phyloP scores from a whole-genome alignment of 1,284 basidiomycete genomes.

The Rhodotorula sp. region DNA sequence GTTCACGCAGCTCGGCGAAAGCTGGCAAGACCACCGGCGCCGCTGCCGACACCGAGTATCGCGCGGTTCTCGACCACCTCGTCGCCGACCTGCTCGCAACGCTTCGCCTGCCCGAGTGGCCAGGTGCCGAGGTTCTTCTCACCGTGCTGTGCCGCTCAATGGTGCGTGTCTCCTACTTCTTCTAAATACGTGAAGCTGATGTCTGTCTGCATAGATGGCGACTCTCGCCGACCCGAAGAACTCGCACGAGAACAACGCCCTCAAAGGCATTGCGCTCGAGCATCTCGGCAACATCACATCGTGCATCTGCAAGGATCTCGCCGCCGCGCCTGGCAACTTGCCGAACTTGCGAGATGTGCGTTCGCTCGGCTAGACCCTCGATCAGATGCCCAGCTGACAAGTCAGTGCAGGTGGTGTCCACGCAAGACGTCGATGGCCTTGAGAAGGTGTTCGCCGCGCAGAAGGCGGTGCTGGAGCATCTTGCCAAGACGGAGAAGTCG shows the following conservation, averaged over 20 bases:
- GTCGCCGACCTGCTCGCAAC: slow-evolving; percentile 85
- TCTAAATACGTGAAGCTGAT: background rate
- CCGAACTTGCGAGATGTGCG: slow-evolving; percentile 66
- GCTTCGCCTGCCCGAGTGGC: slow-evolving; percentile 94
- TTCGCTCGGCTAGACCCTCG: background rate
- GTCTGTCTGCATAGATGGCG: slow-evolving; percentile 58
- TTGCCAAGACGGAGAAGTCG: slow-evolving; percentile 8
- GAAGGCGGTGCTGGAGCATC: slow-evolving; percentile 56
- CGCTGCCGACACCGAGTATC: slow-evolving; percentile 73
- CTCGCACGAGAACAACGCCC: slow-evolving; percentile 70
- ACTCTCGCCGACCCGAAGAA: slow-evolving; percentile 78
- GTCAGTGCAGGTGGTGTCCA: slow-evolving; percentile 59
- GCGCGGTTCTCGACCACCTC: slow-evolving; percentile 83
- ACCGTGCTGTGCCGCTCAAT: slow-evolving; percentile 75
- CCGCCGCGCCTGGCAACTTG: slow-evolving; percentile 34
- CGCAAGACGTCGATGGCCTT: slow-evolving; percentile 58
- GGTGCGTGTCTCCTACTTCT: slow-evolving; percentile 55
- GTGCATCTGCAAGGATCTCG: slow-evolving; percentile 58
- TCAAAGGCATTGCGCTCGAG: slow-evolving; percentile 84
- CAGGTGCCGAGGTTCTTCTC: slow-evolving; percentile 78
- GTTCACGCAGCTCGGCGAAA: slow-evolving; percentile 64
- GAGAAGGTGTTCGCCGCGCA: slow-evolving; percentile 62
- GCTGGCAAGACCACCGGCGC: slow-evolving; percentile 74
- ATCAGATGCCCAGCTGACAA: background rate
- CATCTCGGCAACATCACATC: slow-evolving; percentile 90